Percentiles rank a stretch among this genome's conserved stretches.
phyloP scores from a whole-genome alignment of 179 eudicot species.

The Actinidia chinensis region DNA sequence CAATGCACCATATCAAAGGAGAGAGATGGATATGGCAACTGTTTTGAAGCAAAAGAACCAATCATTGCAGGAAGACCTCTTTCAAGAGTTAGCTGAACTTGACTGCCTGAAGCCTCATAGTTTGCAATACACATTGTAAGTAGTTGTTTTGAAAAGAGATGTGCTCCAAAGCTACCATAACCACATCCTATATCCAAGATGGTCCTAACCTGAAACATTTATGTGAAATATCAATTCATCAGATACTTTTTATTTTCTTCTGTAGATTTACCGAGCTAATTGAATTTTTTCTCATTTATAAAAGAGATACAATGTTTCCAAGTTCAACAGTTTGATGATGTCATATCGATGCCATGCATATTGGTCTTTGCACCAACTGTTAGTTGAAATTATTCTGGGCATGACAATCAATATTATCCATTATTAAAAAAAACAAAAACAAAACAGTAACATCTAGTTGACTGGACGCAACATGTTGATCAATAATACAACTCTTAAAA shows the following conservation, averaged over 20 bases:
- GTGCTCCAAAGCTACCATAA: constrained; percentile 98
- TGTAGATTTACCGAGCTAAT: background rate
- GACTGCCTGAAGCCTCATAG: constrained; percentile 97
- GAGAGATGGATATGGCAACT: constrained; percentile 89
- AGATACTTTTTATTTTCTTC: background rate
- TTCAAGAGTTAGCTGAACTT: constrained; percentile 95
- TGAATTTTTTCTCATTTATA: background rate
- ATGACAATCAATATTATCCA: background rate
- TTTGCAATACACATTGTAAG: constrained; percentile 94
- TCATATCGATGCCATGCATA: background rate
- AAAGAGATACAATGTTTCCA: too few species aligned
- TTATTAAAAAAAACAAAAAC: background rate
- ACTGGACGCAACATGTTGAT: background rate
- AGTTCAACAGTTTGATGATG: background rate
- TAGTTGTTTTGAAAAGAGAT: constrained; percentile 70
- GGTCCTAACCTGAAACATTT: constrained; percentile 70
- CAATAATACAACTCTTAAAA: background rate
- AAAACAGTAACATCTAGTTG: background rate
- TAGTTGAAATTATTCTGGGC: background rate
- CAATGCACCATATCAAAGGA: constrained; percentile 99
- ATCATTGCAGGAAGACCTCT: constrained; percentile 99
- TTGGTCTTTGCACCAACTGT: background rate
- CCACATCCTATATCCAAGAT: constrained; percentile 97
- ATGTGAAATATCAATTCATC: background rate
- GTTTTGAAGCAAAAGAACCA: constrained; percentile 67